Evolutionary conservation across 2,329 filamentous ascomycete species (phyloP).

Genomic region (Fusarium scirpi): DNA sequence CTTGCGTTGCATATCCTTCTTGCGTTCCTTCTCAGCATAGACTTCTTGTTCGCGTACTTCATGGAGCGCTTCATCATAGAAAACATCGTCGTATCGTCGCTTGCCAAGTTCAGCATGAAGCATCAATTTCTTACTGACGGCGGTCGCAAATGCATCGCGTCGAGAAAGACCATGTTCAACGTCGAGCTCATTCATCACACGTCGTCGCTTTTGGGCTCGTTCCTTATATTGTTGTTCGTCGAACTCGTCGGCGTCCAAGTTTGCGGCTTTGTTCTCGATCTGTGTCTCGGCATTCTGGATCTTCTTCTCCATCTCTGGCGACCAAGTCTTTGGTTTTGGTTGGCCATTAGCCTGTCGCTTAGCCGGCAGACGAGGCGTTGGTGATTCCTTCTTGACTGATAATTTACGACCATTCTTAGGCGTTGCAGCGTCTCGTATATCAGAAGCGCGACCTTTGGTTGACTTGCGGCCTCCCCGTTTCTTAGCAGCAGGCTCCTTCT

Average conservation of each 20-base stretch:
- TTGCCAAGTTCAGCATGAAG: slow-evolving; percentile 78
- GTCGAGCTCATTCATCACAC: slow-evolving; percentile 75
- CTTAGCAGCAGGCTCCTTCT: slow-evolving; percentile 47
- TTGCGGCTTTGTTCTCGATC: slow-evolving; percentile 61
- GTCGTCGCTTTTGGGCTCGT: slow-evolving; percentile 73
- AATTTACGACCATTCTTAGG: slow-evolving; percentile 64
- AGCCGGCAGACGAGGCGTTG: slow-evolving; percentile 61
- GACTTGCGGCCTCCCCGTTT: slow-evolving; percentile 52
- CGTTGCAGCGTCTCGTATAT: slow-evolving; percentile 63
- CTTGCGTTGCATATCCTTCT: slow-evolving; percentile 99
- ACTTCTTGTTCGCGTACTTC: slow-evolving; percentile 92
- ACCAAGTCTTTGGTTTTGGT: slow-evolving; percentile 75
- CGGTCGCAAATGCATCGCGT: slow-evolving; percentile 69
- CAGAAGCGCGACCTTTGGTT: slow-evolving; percentile 64
- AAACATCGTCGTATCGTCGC: slow-evolving; percentile 78
- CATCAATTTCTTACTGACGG: slow-evolving; percentile 71
- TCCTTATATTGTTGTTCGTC: slow-evolving; percentile 64
- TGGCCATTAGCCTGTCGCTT: slow-evolving; percentile 72
- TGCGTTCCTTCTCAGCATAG: slow-evolving; percentile 95
- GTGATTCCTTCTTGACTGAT: slow-evolving; percentile 63
- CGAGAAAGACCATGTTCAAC: slow-evolving; percentile 72
- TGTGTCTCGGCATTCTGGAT: slow-evolving; percentile 55
- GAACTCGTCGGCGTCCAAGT: slow-evolving; percentile 58
- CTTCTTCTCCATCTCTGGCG: slow-evolving; percentile 59
- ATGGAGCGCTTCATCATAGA: slow-evolving; percentile 83